Conservation (phyloP, 2,329 filamentous ascomycete species). For the Fusarium concolor region DNA sequence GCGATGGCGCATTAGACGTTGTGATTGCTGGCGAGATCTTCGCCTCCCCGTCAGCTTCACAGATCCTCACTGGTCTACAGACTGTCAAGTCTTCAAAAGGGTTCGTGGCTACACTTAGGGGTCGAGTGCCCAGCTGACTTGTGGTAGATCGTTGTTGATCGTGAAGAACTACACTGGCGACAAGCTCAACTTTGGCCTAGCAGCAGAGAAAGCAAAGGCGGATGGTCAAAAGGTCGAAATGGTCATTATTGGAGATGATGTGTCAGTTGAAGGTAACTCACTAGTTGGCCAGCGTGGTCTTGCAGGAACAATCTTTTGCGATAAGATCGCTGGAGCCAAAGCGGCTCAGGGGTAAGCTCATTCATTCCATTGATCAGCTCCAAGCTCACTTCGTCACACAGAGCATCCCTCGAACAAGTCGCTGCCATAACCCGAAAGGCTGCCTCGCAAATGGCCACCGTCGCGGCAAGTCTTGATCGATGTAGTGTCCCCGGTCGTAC, state of each 20-base stretch:
- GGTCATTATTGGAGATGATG: constrained; percentile 43
- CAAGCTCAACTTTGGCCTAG: constrained; percentile 47
- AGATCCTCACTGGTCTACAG: constrained; percentile 39
- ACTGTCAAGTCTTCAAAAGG: constrained; percentile 38
- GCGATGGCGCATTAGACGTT: constrained; percentile 39
- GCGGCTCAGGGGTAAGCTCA: constrained; percentile 38
- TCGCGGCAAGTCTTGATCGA: constrained; percentile 42
- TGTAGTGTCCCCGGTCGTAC: constrained; percentile 41
- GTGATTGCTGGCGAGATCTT: constrained; percentile 44
- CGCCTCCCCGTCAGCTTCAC: constrained; percentile 42
- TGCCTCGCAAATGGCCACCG: constrained; percentile 43
- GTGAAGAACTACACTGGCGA: constrained; percentile 47
- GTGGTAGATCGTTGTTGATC: constrained; percentile 36
- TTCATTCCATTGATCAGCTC: rapidly evolving
- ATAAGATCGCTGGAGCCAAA: constrained; percentile 43
- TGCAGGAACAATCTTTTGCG: constrained; percentile 41
- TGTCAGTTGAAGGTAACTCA: constrained; percentile 41
- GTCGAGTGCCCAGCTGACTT: background rate
- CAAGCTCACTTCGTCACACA: constrained; percentile 18
- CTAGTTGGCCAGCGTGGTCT: constrained; percentile 43
- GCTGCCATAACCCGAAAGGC: constrained; percentile 28
- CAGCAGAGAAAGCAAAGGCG: constrained; percentile 47
- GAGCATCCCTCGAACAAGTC: constrained; percentile 37
- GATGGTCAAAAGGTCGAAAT: constrained; percentile 40
- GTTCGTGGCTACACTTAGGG: background rate